A percentile compares a stretch with the other conserved stretches of the same genome.
phyloP scores from a whole-genome alignment of 768 basidiomycete genomes.

The Lactarius deliciosus region DNA sequence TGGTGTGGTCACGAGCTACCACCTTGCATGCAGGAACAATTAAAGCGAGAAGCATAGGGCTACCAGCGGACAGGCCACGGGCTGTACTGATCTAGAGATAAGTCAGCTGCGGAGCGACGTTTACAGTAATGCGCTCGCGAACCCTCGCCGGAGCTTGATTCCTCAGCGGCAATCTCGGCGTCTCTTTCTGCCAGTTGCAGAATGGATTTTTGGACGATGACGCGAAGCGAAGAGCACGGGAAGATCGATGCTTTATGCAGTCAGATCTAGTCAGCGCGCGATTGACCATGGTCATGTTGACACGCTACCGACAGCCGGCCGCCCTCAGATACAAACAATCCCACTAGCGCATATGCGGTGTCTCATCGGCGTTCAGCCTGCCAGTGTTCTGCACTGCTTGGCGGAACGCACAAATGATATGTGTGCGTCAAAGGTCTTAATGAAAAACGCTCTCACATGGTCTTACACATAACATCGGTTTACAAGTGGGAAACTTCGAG shows the following conservation, averaged over 20 bases:
- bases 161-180: constrained; percentile 42
- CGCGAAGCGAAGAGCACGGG: constrained; percentile 55
- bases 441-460: neutral
- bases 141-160: constrained; percentile 32
- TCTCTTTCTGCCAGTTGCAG: constrained; percentile 56
- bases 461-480: neutral
- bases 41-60: constrained; percentile 26
- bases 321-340: too few species aligned
- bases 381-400: neutral
- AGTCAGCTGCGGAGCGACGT: constrained; percentile 51
- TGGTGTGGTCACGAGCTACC: constrained; percentile 52
- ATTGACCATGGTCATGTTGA: too few species aligned
- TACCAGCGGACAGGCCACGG: constrained; percentile 12
- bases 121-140: too few species aligned
- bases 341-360: neutral
- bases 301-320: too few species aligned
- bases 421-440: neutral
- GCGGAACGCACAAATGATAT: neutral
- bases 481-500: neutral
- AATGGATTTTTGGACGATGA: constrained; percentile 66
- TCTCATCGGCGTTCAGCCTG: neutral
- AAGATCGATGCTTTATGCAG: constrained; percentile 38
- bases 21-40: neutral
- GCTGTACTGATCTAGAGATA: constrained; percentile 54
- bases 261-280: too few species aligned